Conservation (phyloP, 2,329 filamentous ascomycete genomes). For the Aspergillus ruber region DNA sequence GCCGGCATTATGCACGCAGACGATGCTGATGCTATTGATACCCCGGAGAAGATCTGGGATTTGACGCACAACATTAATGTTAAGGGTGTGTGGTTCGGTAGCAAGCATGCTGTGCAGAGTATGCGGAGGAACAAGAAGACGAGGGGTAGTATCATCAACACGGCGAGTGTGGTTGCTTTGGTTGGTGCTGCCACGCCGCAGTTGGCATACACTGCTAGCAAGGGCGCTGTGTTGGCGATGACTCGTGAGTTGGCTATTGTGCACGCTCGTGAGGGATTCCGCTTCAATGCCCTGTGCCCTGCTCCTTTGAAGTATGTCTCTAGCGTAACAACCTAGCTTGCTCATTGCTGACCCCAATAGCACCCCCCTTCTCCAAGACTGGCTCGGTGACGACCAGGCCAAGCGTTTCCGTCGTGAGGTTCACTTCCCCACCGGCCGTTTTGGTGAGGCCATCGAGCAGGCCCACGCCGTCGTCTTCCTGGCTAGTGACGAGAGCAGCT, state of each 20-base stretch:
- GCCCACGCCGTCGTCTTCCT: conserved; percentile 83
- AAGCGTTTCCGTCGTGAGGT: conserved; percentile 80
- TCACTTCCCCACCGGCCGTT: conserved; percentile 81
- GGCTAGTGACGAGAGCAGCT: conserved; percentile 80
- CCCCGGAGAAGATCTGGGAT: conserved; percentile 88
- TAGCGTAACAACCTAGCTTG: neutral
- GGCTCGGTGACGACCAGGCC: conserved; percentile 77
- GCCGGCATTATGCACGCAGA: conserved; percentile 92
- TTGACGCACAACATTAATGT: conserved; percentile 91
- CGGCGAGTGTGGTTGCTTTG: conserved; percentile 78
- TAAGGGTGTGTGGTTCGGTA: conserved; percentile 96
- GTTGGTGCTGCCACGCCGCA: conserved; percentile 84
- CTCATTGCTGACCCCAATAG: conserved; percentile 25
- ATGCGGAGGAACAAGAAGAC: conserved; percentile 75
- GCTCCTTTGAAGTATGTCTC: conserved; percentile 67
- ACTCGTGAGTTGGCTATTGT: conserved; percentile 88
- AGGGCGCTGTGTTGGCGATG: conserved; percentile 84
- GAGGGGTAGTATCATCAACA: conserved; percentile 82
- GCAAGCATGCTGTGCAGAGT: conserved; percentile 81
- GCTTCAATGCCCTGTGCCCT: conserved; percentile 87
- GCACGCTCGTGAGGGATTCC: conserved; percentile 79
- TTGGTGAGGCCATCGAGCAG: conserved; percentile 91
- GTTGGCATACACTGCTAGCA: conserved; percentile 87
- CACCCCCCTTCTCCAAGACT: conserved; percentile 86
- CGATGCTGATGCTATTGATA: conserved; percentile 73